Percentiles rank a stretch among this genome's conserved stretches.
phyloP scores from a whole-genome alignment of 2,329 filamentous ascomycete genomes.

The Epichloe brachyelytri region DNA sequence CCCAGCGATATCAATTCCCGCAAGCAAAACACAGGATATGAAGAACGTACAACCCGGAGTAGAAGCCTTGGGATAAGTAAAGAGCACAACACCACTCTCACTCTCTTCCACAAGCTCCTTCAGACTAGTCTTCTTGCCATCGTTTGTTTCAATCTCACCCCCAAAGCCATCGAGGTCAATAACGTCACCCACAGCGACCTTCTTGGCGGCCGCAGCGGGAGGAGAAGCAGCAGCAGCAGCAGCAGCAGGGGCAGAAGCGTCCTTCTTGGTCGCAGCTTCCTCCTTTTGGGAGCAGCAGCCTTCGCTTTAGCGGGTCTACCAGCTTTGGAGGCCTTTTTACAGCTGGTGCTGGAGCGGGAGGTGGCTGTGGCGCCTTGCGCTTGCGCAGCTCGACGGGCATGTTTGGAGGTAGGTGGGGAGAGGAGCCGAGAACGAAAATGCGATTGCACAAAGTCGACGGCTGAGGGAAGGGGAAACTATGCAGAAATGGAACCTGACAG shows the following conservation, averaged over 20 bases:
- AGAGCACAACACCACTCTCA: conserved; percentile 75
- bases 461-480: neutral
- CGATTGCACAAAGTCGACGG: neutral
- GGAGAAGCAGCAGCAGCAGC: neutral
- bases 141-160: conserved; percentile 70
- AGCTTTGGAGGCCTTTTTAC: conserved; percentile 27
- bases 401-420: neutral
- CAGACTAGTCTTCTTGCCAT: conserved; percentile 67
- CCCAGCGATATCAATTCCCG: conserved; percentile 1
- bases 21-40: neutral
- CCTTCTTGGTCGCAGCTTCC: conserved; percentile 13
- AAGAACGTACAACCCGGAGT: conserved; percentile 75
- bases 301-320: conserved; percentile 26
- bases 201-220: conserved; percentile 20
- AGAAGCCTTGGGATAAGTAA: conserved; percentile 90
- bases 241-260: conserved; percentile 7
- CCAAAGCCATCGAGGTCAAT: conserved; percentile 48
- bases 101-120: conserved; percentile 72
- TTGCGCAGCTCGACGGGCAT: conserved; percentile 50
- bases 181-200: conserved; percentile 40
- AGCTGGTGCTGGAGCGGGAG: conserved; percentile 31
- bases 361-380: conserved; percentile 42
- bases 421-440: neutral
- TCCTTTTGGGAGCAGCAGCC: conserved; percentile 10
- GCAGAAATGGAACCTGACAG: neutral